Evolutionary conservation across 352 stramenopile genomes (phyloP).

Genomic region (Pythium phragmitis): DNA sequence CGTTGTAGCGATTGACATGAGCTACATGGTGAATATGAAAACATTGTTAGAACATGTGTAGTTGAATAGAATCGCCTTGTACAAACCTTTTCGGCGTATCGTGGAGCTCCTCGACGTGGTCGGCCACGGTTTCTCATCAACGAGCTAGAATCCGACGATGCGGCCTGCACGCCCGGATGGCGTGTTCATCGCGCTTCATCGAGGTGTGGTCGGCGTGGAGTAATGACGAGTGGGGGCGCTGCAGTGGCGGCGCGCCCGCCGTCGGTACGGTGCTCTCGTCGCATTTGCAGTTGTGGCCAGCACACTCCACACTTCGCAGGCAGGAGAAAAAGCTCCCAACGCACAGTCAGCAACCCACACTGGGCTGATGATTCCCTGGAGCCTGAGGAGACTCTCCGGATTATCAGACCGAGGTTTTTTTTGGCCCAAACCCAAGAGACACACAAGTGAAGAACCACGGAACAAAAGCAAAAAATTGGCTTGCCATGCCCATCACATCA

Average conservation of each 20-base stretch:
- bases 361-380: too few species aligned
- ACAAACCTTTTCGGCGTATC: slow-evolving; percentile 6
- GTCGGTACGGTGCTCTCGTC: not conserved
- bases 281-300: slow-evolving; percentile 26
- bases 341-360: not conserved
- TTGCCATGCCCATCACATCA: not conserved
- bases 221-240: slow-evolving; percentile 2
- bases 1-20: not conserved
- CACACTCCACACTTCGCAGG: slow-evolving; percentile 3
- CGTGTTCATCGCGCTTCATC: not conserved
- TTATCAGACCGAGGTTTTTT: slow-evolving; percentile 15
- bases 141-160: too few species aligned
- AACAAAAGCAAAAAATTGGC: too few species aligned
- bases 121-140: slow-evolving; percentile 3
- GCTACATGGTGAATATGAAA: slow-evolving; percentile 12
- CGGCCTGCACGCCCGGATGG: not conserved
- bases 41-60: slow-evolving; percentile 2
- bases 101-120: not conserved
- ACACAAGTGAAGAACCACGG: not conserved
- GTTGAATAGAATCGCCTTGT: slow-evolving; percentile 3
- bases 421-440: not conserved
- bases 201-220: slow-evolving; percentile 1
- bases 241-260: not conserved
- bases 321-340: not conserved
- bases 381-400: too few species aligned